Evolutionary conservation across 257 asterid species (phyloP).

Genomic region (Solanum megistacrolobum): DNA sequence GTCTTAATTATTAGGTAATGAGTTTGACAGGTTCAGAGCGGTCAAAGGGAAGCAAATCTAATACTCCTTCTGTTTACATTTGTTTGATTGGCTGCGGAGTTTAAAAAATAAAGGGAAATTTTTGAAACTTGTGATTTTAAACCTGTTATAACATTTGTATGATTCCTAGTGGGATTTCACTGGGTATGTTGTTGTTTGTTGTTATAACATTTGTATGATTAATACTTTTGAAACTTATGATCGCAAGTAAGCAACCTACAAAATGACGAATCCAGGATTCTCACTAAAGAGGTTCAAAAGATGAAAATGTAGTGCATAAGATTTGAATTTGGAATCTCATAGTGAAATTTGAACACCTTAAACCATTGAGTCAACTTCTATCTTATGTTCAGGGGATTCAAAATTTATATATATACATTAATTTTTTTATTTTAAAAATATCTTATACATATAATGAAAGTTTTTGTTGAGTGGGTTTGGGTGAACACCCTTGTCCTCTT

Average conservation of each 20-base stretch:
- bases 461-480: not conserved
- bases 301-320: too few relatives aligned
- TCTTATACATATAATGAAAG: not conserved
- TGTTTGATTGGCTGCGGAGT: not conserved
- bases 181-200: too few relatives aligned
- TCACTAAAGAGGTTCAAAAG: rapidly evolving
- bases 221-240: not conserved
- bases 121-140: not conserved
- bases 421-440: too few relatives aligned
- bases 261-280: too few relatives aligned
- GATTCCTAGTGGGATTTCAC: too few relatives aligned
- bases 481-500: rapidly evolving
- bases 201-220: not conserved
- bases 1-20: not conserved
- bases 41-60: not conserved
- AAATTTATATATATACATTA: too few relatives aligned
- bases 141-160: not conserved
- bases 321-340: not conserved
- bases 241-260: not conserved
- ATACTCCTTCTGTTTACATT: not conserved
- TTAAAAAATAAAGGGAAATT: not conserved
- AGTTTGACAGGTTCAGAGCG: not conserved
- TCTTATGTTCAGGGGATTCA: not conserved
- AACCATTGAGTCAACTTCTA: not conserved
- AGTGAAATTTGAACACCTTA: not conserved